Evolutionary conservation across 23 red algal species (phyloP).

Genomic region (Gracilariopsis chorda): DNA sequence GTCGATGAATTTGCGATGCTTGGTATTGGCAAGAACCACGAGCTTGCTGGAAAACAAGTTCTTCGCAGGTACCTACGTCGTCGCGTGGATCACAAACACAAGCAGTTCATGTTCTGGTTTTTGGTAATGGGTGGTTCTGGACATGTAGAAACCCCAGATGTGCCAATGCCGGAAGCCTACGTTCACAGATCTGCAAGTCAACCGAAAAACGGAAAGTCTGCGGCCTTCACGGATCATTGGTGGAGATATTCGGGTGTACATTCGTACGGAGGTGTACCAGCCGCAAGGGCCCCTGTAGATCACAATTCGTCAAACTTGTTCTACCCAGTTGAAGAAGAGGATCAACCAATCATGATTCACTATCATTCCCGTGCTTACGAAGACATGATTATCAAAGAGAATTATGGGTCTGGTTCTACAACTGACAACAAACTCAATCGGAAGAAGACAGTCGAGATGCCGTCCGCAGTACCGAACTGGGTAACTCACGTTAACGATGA

Average conservation of each 20-base stretch:
- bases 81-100: background rate
- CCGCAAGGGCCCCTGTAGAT: background rate
- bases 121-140: conserved; percentile 26
- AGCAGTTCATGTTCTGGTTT: conserved; percentile 34
- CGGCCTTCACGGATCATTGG: conserved; percentile 15
- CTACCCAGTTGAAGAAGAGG: conserved; percentile 7
- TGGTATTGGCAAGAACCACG: background rate
- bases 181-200: background rate
- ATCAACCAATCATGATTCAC: conserved; percentile 24
- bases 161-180: conserved; percentile 1
- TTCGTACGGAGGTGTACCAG: background rate
- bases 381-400: background rate
- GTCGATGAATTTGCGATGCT: conserved; percentile 37
- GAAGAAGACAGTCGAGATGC: background rate
- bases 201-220: background rate
- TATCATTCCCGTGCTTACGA: conserved; percentile 4
- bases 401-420: background rate
- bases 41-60: background rate
- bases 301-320: background rate
- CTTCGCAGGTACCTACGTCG: background rate
- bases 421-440: background rate
- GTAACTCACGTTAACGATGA: background rate
- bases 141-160: background rate
- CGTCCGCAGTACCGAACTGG: background rate
- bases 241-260: background rate